Evolutionary conservation across 306 rosid genomes (phyloP), one percentile per base, ranked within the genome.

Genomic region (Begonia peltatifolia): DNA sequence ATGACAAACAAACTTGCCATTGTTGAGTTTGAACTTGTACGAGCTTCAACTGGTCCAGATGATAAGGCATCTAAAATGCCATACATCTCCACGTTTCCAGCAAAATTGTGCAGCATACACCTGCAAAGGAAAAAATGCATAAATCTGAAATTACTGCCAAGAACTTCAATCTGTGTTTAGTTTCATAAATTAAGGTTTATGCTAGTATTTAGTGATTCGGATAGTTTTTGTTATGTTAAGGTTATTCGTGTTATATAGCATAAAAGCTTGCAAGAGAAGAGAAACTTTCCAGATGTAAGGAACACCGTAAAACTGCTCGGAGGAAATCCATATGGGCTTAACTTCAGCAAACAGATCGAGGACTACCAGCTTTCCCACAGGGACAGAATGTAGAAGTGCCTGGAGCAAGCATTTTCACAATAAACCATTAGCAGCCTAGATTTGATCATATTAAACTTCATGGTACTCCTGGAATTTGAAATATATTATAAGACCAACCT

Each of bases 31-130:
- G 60, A 63, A 69, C 94, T 89, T 43, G 65, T 68, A 53, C 87
- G 94, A 43, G 97, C 95, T 64, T 84, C 90, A 69, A 89, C 64
- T 18, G 97, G 97, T 51, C 95, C 95, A 6, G 94, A 78, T 63
- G 90, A 73, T 46, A 85, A 66, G 11, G 87, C 47, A 63, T 89
- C 94, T 63, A 85, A 69, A 50, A 74, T 66, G 60, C 97, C 95
- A 50, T 89, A 89, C 97, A 89, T 89, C 72, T 89, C 97, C 72
- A 89, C 71, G 71, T 89, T 89, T 65, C 94, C 97, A 65, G 95
- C 97, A 61, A 89, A 89, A 63, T 89, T 89, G 68, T 89, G 97
- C 64, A 89, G 70, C 74, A 89, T 68, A 67, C 97, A 89, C 97
- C 95, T 89, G 79, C 38, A 30, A 30, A 30, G 38, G 38, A 30